Base-by-base conservation (phyloP, 2,329 filamentous ascomycete species). In the Phyllosticta citrichinensis region DNA sequence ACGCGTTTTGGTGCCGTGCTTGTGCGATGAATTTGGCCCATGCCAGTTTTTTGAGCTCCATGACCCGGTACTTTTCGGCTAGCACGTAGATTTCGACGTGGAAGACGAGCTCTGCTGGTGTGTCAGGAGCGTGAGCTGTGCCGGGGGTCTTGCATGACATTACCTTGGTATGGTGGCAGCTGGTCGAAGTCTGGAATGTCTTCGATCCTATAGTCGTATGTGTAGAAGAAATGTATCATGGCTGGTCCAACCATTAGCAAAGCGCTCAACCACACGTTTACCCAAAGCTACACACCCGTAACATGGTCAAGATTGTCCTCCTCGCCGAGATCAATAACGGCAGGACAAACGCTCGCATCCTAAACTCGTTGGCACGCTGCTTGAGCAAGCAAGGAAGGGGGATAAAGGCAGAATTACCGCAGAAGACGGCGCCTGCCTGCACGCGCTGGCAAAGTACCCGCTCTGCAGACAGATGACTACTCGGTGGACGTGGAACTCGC, bases 321-420 rank as follows among this genome's bases (percentile, higher is more conserved):
- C 19, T 61, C 59, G 20, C 52, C 52, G 33, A 55, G 52, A 35
- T 60, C 52, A 33, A 61, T 53, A 9, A 61, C 59, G 14, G 50
- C 55, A 10, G 35, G 22, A n/a, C 40, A 47, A n/a, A 47, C 40
- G n/a, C 6, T 47, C 5, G 40, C 17, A n/a, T n/a, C 40, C 35
- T 50, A 30, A 3, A 24, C 19, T 55, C 33, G 20, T 55, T 40
- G 11, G 10, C 8, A 14, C 25, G 5, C 14, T 2, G 11, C 2
- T 11, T n/a, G 6, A 8, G 8, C 12, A n/a, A n/a, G n/a, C n/a
- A n/a, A n/a, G 2, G 40, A 47, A 6, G 17, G n/a, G 40, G 40
- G 3, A n/a, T 4, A 47, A n/a, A 9, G n/a, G 22, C 25, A 20
- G 9, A 12, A 20, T 53, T 55, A 60, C 57, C 59, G 20, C 25